phyloP scores from a whole-genome alignment of 1,284 basidiomycete genomes.

The Meira nashicola region DNA sequence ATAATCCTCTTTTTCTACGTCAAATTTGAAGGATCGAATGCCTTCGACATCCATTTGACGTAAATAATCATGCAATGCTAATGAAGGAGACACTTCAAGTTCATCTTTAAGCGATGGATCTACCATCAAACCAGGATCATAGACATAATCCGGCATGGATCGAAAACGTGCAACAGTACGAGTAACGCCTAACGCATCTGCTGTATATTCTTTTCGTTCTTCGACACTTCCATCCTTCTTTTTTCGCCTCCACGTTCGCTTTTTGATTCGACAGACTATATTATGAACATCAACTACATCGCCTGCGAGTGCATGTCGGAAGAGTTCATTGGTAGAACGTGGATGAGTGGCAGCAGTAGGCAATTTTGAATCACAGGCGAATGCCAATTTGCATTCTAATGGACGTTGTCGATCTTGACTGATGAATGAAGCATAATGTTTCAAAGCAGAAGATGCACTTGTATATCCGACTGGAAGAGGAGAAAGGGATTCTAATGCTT shows the following conservation, averaged over 20 bases:
- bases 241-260: slow-evolving; percentile 32
- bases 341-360: not conserved
- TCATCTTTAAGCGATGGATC: not conserved
- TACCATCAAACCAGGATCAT: slow-evolving; percentile 24
- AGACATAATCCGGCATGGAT: slow-evolving; percentile 47
- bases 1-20: slow-evolving; percentile 32
- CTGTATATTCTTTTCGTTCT: slow-evolving; percentile 62
- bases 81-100: not conserved
- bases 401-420: slow-evolving; percentile 21
- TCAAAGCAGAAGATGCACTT: slow-evolving; percentile 23
- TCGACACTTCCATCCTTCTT: slow-evolving; percentile 34
- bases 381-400: slow-evolving; percentile 39
- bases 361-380: not conserved
- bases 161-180: slow-evolving; percentile 81
- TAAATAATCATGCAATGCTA: slow-evolving; percentile 5
- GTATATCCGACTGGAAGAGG: slow-evolving; percentile 23
- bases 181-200: slow-evolving; percentile 70
- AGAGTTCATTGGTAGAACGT: not conserved
- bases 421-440: slow-evolving; percentile 19
- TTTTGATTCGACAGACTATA: slow-evolving; percentile 27
- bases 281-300: slow-evolving; percentile 28
- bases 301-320: slow-evolving; percentile 25
- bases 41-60: slow-evolving; percentile 32
- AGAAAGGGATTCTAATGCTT: slow-evolving; percentile 33
- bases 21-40: slow-evolving; percentile 24